Evolutionary conservation across 1,139 yeast species (phyloP).

Genomic region (Lodderomyces jiufengensis): DNA sequence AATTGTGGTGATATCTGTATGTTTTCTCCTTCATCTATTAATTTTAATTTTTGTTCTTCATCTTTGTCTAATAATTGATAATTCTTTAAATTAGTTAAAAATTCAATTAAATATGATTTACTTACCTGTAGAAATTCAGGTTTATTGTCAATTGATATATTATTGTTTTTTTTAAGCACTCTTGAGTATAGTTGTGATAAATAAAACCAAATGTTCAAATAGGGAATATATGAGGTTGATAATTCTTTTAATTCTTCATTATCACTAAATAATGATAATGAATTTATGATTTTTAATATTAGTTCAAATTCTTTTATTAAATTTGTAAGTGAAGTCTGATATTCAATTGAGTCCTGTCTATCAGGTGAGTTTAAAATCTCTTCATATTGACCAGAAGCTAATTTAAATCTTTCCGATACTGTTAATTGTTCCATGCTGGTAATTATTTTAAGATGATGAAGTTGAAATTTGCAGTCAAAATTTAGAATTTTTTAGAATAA

Average conservation of each 20-base stretch:
- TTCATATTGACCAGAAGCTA: slow-evolving; percentile 13
- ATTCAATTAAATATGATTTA: slow-evolving; percentile 41
- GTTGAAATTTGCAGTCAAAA: not conserved
- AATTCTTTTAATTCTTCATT: slow-evolving; percentile 61
- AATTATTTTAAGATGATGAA: not conserved
- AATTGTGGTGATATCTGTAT: slow-evolving; percentile 42
- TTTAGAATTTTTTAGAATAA: not conserved
- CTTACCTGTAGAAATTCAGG: slow-evolving; percentile 39
- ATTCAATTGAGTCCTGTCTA: slow-evolving; percentile 26
- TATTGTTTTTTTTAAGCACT: slow-evolving; percentile 8
- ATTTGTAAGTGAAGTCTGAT: slow-evolving; percentile 21
- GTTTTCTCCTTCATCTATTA: slow-evolving; percentile 34
- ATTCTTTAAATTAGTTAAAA: slow-evolving; percentile 37
- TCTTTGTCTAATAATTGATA: slow-evolving; percentile 36
- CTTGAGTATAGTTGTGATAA: slow-evolving; percentile 36
- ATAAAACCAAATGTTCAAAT: slow-evolving; percentile 49
- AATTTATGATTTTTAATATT: slow-evolving; percentile 24
- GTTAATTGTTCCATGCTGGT: slow-evolving; percentile 15
- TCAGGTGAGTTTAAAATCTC: slow-evolving; percentile 11
- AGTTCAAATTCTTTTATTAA: slow-evolving; percentile 27
- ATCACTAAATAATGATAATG: slow-evolving; percentile 50
- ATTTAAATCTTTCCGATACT: slow-evolving; percentile 19
- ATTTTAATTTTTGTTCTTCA: slow-evolving; percentile 39
- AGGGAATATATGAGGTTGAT: slow-evolving; percentile 53
- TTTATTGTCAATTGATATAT: slow-evolving; percentile 24